These are phyloP conservation scores for Nakazawaea wickerhamii DNA, from an alignment of 805 yeast genomes.

Conservation along the genomic window DNA sequence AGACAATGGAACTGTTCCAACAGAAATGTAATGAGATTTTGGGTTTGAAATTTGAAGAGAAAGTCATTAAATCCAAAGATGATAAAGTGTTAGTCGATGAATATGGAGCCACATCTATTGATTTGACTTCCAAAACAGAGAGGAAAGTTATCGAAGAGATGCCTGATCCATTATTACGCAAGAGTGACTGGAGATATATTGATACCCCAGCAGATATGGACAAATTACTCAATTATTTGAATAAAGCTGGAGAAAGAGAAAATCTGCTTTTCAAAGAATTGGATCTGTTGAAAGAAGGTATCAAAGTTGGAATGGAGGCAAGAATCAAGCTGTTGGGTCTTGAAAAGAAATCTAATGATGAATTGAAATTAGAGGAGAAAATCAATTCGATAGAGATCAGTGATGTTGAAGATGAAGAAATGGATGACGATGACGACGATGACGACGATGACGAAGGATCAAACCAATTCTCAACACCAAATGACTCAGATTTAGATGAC, in stretches of 20 bases:
- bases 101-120: conserved; percentile 28
- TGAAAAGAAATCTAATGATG: conserved; percentile 38
- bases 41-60: conserved; percentile 26
- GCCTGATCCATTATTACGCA: conserved; percentile 46
- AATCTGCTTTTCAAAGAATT: conserved; percentile 59
- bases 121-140: conserved; percentile 26
- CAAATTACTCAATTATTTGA: conserved; percentile 56
- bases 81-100: conserved; percentile 27
- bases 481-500: conserved; percentile 17
- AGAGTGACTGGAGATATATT: conserved; percentile 64
- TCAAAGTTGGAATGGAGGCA: conserved; percentile 50
- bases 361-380: conserved; percentile 33
- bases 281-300: conserved; percentile 42
- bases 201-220: conserved; percentile 58
- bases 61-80: conserved; percentile 19
- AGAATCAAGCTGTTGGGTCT: conserved; percentile 50
- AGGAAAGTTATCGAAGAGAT: conserved; percentile 66
- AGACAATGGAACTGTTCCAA: background rate
- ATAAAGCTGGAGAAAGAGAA: conserved; percentile 73
- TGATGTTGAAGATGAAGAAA: conserved; percentile 24
- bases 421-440: conserved; percentile 18
- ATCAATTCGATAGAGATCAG: conserved; percentile 32
- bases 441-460: conserved; percentile 14
- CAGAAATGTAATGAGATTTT: conserved; percentile 19
- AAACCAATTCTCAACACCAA: conserved; percentile 17